These are phyloP conservation scores for Sarocladiaceae sp. DNA, from an alignment of 2,329 filamentous ascomycete species.

Conservation along the genomic window DNA sequence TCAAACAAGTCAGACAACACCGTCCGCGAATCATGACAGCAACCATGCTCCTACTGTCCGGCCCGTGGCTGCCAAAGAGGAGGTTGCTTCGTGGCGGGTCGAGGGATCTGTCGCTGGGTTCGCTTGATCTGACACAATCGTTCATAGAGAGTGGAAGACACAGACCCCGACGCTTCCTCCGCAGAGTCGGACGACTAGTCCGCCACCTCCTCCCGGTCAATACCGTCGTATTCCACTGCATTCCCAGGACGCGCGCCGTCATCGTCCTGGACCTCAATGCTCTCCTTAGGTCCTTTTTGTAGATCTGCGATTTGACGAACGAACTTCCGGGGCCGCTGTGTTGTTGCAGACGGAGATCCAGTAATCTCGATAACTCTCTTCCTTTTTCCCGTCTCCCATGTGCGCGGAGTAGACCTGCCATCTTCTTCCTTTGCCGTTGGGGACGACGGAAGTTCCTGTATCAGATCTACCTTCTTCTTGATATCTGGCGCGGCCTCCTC, in stretches of 20 bases:
- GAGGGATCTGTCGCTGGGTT: no score
- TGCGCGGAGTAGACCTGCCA: background rate
- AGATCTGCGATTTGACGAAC: background rate
- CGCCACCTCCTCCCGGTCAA: constrained; percentile 15
- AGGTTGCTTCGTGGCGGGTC: no score
- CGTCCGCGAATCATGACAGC: background rate
- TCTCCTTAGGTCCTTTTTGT: background rate
- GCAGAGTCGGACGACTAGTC: background rate
- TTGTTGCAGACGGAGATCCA: background rate
- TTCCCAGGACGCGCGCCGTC: background rate
- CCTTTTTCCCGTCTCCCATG: background rate
- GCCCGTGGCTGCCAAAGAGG: no score
- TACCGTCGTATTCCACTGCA: constrained; percentile 24
- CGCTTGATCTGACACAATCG: no score
- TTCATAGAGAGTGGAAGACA: no score
- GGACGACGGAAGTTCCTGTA: background rate
- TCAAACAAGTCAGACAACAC: background rate
- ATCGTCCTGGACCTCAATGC: background rate
- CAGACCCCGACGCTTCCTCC: no score
- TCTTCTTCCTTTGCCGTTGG: background rate
- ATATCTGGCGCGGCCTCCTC: background rate
- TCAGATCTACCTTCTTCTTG: background rate
- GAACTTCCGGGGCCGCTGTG: background rate
- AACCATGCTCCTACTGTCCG: no score
- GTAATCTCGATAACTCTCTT: background rate